These are phyloP conservation scores for Trypanosoma boissoni DNA, from an alignment of 208 protist genomes.

Conservation along the genomic window DNA sequence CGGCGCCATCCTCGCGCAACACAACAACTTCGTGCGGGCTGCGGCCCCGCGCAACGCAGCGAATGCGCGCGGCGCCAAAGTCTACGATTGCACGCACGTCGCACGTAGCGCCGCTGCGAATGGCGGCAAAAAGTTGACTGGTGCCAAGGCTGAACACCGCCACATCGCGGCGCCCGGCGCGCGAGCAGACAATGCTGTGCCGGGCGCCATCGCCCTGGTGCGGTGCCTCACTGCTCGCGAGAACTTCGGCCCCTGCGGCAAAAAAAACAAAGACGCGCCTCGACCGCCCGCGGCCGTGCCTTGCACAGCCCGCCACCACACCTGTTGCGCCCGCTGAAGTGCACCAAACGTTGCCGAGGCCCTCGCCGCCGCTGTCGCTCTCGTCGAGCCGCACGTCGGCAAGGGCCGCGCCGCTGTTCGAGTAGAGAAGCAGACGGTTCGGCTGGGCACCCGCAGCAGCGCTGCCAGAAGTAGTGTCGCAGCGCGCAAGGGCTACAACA, in stretches of 20 bases:
- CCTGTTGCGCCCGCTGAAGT: constrained; percentile 4
- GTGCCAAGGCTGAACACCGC: constrained; percentile 15
- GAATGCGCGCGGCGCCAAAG: constrained; percentile 33
- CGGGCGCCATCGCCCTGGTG: background rate
- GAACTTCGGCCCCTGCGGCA: constrained; percentile 10
- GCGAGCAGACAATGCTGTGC: constrained; percentile 15
- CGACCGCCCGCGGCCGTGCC: background rate
- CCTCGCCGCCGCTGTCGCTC: background rate
- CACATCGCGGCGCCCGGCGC: constrained; percentile 8
- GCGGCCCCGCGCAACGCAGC: constrained; percentile 41
- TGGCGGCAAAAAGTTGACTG: constrained; percentile 13
- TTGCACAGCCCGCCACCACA: constrained; percentile 8
- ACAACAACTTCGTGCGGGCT: constrained; percentile 46
- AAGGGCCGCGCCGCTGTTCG: constrained; percentile 44
- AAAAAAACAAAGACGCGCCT: constrained; percentile 7
- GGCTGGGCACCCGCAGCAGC: background rate
- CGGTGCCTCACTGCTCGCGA: background rate
- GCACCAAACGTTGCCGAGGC: constrained; percentile 1
- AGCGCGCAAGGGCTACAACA: constrained; percentile 10
- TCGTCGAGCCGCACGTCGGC: constrained; percentile 36
- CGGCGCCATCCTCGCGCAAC: constrained; percentile 41
- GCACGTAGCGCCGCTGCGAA: background rate
- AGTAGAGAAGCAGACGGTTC: constrained; percentile 34
- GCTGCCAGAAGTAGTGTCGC: background rate
- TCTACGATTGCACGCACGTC: constrained; percentile 3